Evolutionary conservation across 768 basidiomycete species (phyloP).

Genomic region (Rhodotorula paludigena): DNA sequence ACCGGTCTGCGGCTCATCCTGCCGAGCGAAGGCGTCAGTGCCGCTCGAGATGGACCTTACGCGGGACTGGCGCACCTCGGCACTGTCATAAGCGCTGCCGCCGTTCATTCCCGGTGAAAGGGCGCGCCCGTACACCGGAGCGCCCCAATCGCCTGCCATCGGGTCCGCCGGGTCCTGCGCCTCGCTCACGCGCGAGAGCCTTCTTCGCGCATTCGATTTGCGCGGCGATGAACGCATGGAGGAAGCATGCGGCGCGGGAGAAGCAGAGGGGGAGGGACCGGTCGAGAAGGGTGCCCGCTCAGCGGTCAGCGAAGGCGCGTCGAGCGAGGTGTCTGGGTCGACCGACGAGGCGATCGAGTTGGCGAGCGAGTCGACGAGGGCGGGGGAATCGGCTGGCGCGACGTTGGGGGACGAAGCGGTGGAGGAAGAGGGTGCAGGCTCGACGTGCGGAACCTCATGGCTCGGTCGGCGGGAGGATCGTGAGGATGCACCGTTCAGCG

Average conservation of each 20-base stretch:
- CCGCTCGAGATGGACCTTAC: background rate
- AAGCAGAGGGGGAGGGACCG: background rate
- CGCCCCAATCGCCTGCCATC: conserved; percentile 37
- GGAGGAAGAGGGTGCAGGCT: background rate
- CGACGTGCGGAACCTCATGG: background rate
- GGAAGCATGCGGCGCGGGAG: no score
- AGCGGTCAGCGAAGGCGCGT: conserved; percentile 8
- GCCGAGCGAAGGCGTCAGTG: no score
- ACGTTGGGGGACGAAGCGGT: background rate
- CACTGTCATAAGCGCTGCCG: conserved; percentile 28
- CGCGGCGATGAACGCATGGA: background rate
- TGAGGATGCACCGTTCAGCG: no score
- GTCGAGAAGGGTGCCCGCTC: conserved; percentile 9
- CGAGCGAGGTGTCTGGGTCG: background rate
- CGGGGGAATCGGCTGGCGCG: conserved; percentile 4
- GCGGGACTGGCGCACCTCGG: background rate
- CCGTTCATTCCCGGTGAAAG: conserved; percentile 24
- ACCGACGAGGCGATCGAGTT: background rate
- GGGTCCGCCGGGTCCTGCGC: conserved; percentile 16
- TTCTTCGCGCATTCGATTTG: background rate
- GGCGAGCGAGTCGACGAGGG: background rate
- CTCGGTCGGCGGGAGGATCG: background rate
- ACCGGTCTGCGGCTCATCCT: no score
- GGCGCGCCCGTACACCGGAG: conserved; percentile 11
- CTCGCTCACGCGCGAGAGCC: conserved; percentile 23